phyloP scores from a whole-genome alignment of 176 grass and related monocot species.

The Tillandsia fasciculata region DNA sequence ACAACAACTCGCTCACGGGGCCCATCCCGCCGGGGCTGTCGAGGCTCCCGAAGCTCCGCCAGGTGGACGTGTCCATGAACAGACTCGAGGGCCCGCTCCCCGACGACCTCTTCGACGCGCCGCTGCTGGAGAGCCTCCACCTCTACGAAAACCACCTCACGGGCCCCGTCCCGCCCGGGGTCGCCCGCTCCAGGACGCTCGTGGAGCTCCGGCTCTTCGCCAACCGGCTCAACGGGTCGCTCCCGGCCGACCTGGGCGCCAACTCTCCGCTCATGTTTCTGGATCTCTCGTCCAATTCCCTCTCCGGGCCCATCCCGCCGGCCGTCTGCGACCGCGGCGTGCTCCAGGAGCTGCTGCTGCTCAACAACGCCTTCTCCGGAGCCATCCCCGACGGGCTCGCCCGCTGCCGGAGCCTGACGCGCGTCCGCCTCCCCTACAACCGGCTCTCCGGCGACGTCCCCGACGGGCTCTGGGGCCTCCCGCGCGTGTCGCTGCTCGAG shows the following conservation, averaged over 20 bases:
- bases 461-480: constrained; percentile 67
- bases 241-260: constrained; percentile 50
- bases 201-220: constrained; percentile 55
- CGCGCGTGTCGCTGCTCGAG: constrained; percentile 64
- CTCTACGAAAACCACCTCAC: constrained; percentile 50
- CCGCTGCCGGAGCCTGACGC: constrained; percentile 48
- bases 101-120: constrained; percentile 62
- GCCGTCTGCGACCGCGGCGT: constrained; percentile 78
- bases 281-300: constrained; percentile 51
- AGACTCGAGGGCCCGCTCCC: constrained; percentile 50
- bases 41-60: constrained; percentile 24
- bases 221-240: constrained; percentile 54
- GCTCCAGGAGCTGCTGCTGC: constrained; percentile 62
- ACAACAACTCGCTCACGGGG: constrained; percentile 69
- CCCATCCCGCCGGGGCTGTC: constrained; percentile 43
- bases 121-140: constrained; percentile 52
- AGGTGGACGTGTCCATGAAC: constrained; percentile 58
- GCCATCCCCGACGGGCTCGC: constrained; percentile 54
- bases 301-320: constrained; percentile 62
- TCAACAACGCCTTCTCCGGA: constrained; percentile 46
- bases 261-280: constrained; percentile 42
- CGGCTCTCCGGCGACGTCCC: constrained; percentile 53
- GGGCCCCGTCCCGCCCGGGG: constrained; percentile 33
- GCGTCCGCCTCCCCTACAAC: constrained; percentile 58
- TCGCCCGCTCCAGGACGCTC: constrained; percentile 29